These are phyloP conservation scores for Maudiozyma bulderi DNA, from an alignment of 805 yeast genomes.

Conservation along the genomic window DNA sequence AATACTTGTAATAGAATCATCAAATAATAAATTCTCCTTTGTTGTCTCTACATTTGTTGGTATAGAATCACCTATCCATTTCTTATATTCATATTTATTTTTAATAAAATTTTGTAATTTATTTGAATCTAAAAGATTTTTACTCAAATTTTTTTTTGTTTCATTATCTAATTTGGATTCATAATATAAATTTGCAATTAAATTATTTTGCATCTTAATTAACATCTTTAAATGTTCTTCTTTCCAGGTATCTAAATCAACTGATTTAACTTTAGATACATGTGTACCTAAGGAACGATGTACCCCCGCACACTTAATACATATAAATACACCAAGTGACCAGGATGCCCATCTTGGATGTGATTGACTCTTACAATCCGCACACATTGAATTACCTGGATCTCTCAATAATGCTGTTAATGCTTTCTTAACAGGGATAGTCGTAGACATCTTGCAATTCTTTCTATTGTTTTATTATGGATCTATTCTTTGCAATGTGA, in stretches of 20 bases:
- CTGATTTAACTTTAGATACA: constrained; percentile 83
- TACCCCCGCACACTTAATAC: constrained; percentile 92
- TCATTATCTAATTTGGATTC: constrained; percentile 48
- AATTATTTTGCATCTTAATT: constrained; percentile 77
- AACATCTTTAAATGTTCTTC: constrained; percentile 79
- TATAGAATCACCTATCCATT: constrained; percentile 58
- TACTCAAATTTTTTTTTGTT: constrained; percentile 3
- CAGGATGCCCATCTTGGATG: constrained; percentile 98
- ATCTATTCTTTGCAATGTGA: too few relatives aligned
- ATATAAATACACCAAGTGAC: constrained; percentile 86
- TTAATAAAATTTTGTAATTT: constrained; percentile 84
- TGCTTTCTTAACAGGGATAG: constrained; percentile 34
- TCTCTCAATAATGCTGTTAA: constrained; percentile 69
- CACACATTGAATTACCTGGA: constrained; percentile 69
- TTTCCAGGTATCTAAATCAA: constrained; percentile 93
- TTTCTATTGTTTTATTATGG: not conserved
- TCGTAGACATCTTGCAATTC: not conserved
- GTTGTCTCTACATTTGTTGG: not conserved
- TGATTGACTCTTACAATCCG: constrained; percentile 80
- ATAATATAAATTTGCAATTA: constrained; percentile 68
- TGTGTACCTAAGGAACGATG: constrained; percentile 95
- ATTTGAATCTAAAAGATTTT: constrained; percentile 53
- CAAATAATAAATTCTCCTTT: not conserved
- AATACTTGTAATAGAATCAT: not conserved
- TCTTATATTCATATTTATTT: constrained; percentile 82